Conservation (phyloP, 768 basidiomycete genomes). For the Tubosaeta sp. region DNA sequence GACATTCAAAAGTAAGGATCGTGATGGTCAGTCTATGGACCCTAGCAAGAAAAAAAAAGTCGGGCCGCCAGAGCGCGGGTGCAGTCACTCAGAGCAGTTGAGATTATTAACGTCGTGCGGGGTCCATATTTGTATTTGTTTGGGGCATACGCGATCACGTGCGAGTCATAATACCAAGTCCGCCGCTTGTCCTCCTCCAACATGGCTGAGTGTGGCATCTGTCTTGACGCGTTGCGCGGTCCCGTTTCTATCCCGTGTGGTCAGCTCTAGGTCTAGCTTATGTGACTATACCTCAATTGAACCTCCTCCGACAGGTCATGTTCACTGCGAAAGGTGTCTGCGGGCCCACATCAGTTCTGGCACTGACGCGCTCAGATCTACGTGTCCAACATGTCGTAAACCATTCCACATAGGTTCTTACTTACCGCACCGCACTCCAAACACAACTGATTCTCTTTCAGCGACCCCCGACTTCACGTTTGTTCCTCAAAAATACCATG, state of each 20-base stretch:
- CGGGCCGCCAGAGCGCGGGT: slow-evolving; percentile 4
- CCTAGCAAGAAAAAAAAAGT: slow-evolving; percentile 3
- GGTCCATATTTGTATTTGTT: slow-evolving; percentile 25
- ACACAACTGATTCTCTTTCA: slow-evolving; percentile 8
- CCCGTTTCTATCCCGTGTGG: slow-evolving; percentile 66
- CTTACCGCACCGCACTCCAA: neutral
- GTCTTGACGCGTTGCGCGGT: slow-evolving; percentile 48
- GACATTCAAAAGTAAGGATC: slow-evolving; percentile 33
- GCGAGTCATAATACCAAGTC: slow-evolving; percentile 1
- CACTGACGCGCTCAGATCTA: slow-evolving; percentile 32
- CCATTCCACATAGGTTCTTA: slow-evolving; percentile 53
- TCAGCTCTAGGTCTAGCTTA: slow-evolving; percentile 26
- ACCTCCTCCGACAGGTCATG: slow-evolving; percentile 44
- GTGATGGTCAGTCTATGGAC: slow-evolving; percentile 21
- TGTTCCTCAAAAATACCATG: slow-evolving; percentile 56
- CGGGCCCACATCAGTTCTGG: slow-evolving; percentile 29
- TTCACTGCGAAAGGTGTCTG: slow-evolving; percentile 62
- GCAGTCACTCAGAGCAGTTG: neutral
- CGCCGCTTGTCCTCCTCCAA: neutral
- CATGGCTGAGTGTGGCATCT: slow-evolving; percentile 61
- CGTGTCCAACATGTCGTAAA: slow-evolving; percentile 60
- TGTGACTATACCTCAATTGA: slow-evolving; percentile 1
- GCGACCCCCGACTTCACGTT: slow-evolving; percentile 47
- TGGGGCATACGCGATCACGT: slow-evolving; percentile 27
- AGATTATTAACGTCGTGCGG: neutral